phyloP scores from a whole-genome alignment of 2,329 filamentous ascomycete genomes.

The Diplocarpon rosae region DNA sequence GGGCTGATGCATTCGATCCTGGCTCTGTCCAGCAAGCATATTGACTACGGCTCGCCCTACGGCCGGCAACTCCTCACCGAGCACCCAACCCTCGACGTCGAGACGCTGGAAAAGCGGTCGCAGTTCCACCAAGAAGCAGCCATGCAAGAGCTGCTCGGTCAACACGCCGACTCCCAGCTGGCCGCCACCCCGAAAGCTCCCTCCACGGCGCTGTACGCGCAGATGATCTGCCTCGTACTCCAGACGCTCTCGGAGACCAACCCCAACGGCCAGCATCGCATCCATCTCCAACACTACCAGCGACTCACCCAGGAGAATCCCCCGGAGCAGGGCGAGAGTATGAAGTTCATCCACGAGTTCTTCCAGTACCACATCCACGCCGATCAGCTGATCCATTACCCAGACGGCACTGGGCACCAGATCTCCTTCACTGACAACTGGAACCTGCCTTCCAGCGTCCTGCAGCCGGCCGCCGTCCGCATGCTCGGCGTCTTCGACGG shows the following conservation, averaged over 20 bases:
- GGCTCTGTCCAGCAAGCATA: conserved; percentile 70
- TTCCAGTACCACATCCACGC: conserved; percentile 72
- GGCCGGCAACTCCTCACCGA: conserved; percentile 41
- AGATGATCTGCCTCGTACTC: conserved; percentile 51
- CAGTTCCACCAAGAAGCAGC: conserved; percentile 46
- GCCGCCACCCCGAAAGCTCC: conserved; percentile 19
- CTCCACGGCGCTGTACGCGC: conserved; percentile 43
- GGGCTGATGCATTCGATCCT: conserved; percentile 87
- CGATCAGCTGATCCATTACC: conserved; percentile 47
- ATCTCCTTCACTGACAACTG: conserved; percentile 16
- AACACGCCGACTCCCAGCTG: conserved; percentile 37
- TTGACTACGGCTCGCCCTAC: conserved; percentile 48
- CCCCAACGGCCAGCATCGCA: conserved; percentile 58
- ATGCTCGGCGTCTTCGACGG: conserved; percentile 75
- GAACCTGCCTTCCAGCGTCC: conserved; percentile 18
- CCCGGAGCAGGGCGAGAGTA: conserved; percentile 56
- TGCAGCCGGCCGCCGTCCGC: conserved; percentile 28
- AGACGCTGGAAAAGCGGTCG: conserved; percentile 39
- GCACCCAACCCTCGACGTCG: conserved; percentile 35
- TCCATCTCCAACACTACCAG: conserved; percentile 68
- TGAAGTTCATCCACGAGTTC: conserved; percentile 62
- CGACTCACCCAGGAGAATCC: conserved; percentile 54
- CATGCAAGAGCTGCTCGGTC: conserved; percentile 39
- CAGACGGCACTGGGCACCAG: conserved; percentile 27
- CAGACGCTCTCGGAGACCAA: conserved; percentile 47